Evolutionary conservation across 306 rosid species (phyloP).

Genomic region (Prunus mira): DNA sequence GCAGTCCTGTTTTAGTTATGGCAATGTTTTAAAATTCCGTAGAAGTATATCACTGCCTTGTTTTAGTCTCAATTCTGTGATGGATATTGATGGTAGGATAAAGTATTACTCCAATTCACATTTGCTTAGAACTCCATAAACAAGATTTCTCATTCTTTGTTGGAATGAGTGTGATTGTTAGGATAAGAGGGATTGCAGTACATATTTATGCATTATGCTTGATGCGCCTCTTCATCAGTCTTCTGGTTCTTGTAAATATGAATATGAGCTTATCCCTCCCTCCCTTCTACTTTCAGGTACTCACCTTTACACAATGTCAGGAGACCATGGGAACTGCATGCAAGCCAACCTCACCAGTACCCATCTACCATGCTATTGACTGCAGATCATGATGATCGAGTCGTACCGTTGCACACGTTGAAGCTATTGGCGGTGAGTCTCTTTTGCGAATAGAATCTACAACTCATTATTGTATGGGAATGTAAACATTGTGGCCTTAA

Average conservation of each 20-base stretch:
- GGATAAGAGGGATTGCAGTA: background rate
- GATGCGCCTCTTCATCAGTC: background rate
- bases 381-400: conserved; percentile 98
- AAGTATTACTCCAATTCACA: background rate
- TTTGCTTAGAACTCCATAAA: background rate
- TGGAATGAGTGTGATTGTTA: background rate
- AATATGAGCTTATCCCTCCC: background rate
- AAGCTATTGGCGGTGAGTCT: conserved; percentile 82
- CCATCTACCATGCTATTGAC: conserved; percentile 91
- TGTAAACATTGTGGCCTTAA: background rate
- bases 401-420: conserved; percentile 84
- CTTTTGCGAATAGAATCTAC: background rate
- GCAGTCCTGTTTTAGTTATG: background rate
- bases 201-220: background rate
- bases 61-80: background rate
- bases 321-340: conserved; percentile 80
- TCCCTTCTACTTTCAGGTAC: conserved; percentile 48
- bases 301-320: conserved; percentile 90
- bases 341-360: conserved; percentile 54
- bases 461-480: background rate
- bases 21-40: too few relatives aligned
- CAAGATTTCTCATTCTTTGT: background rate
- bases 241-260: background rate
- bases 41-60: background rate
- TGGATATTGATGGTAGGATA: background rate